Evolutionary conservation across 2,329 filamentous ascomycete species (phyloP).

Genomic region (Fusarium piperis): DNA sequence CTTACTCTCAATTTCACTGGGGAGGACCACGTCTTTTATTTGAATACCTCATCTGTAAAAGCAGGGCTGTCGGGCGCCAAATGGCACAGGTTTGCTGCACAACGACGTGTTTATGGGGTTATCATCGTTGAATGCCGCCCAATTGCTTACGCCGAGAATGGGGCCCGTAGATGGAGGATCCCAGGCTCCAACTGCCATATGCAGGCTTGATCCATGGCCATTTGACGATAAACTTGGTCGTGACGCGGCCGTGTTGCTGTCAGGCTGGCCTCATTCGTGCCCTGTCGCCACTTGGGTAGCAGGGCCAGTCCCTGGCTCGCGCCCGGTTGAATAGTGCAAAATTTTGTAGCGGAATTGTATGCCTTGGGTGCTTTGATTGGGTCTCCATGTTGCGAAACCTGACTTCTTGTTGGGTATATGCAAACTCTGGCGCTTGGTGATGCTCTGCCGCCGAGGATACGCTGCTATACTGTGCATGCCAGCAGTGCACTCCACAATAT

Average conservation of each 20-base stretch:
- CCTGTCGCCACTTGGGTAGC: slow-evolving; percentile 9
- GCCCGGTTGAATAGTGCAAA: background rate
- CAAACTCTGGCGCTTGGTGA: background rate
- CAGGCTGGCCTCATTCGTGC: slow-evolving; percentile 28
- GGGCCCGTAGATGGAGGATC: background rate
- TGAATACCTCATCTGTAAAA: background rate
- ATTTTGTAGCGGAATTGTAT: background rate
- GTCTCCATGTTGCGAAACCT: background rate
- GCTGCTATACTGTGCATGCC: background rate
- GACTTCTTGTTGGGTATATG: background rate
- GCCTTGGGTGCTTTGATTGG: background rate
- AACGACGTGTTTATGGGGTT: slow-evolving; percentile 10
- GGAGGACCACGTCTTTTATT: background rate
- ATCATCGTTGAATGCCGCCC: background rate
- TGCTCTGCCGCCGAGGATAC: background rate
- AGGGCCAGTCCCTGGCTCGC: background rate
- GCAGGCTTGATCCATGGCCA: slow-evolving; percentile 5
- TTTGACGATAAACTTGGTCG: background rate
- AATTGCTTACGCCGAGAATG: background rate
- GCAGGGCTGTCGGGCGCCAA: slow-evolving; percentile 7
- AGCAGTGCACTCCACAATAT: background rate
- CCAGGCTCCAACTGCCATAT: background rate
- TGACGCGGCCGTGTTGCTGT: slow-evolving; percentile 11
- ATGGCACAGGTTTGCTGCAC: slow-evolving; percentile 11
- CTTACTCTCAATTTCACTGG: background rate